Evolutionary conservation across 352 stramenopile species (phyloP).

Genomic region (Lagenidium sp.): DNA sequence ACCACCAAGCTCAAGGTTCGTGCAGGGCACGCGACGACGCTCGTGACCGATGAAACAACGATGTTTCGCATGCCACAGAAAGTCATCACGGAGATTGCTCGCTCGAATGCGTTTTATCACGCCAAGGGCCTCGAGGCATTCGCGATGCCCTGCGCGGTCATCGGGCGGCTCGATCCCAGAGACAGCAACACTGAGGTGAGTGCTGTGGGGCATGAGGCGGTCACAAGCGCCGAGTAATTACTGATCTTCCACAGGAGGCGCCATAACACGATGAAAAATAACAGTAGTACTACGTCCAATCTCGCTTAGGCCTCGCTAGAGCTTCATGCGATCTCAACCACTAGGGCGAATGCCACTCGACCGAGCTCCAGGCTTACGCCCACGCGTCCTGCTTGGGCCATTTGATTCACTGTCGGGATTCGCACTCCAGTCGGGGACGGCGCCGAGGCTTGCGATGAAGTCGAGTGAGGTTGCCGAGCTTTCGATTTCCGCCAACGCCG

Average conservation of each 20-base stretch:
- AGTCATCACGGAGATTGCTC: constrained; percentile 59
- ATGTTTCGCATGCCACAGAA: constrained; percentile 23
- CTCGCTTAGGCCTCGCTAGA: too few relatives aligned
- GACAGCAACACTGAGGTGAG: too few relatives aligned
- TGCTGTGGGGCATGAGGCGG: too few relatives aligned
- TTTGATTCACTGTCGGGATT: constrained; percentile 24
- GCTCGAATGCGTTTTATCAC: constrained; percentile 70
- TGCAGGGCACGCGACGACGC: not conserved
- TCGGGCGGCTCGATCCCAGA: too few relatives aligned
- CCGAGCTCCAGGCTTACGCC: constrained; percentile 14
- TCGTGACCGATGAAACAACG: not conserved
- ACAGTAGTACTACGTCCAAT: not conserved
- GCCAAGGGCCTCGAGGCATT: constrained; percentile 71
- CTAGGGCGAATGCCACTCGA: constrained; percentile 12
- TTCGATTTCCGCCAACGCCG: constrained; percentile 4
- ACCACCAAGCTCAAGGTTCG: constrained; percentile 72
- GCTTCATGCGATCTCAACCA: constrained; percentile 13
- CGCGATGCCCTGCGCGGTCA: constrained; percentile 36
- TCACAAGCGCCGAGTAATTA: too few relatives aligned
- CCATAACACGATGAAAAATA: not conserved
- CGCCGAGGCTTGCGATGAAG: too few relatives aligned
- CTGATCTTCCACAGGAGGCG: not conserved
- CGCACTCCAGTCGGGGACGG: too few relatives aligned
- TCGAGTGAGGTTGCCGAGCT: too few relatives aligned
- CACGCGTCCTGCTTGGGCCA: constrained; percentile 16